A percentile compares a stretch with the other conserved stretches of the same genome.
Conservation (phyloP, 495 filamentous ascomycete species). For the Tuber borchii region DNA sequence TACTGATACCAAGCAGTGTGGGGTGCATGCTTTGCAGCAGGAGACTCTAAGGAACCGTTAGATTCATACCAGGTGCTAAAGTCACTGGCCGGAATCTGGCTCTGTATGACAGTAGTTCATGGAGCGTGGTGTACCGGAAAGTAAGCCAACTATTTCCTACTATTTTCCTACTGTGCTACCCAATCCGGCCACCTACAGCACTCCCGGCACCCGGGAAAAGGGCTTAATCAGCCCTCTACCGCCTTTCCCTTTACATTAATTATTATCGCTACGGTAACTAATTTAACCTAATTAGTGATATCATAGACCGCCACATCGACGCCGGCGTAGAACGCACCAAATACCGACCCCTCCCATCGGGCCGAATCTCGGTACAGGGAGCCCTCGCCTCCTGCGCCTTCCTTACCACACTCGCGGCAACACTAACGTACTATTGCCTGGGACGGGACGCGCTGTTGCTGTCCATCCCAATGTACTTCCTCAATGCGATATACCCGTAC, state of each 20-base stretch:
- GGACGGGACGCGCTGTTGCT: not conserved
- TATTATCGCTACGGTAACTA: not conserved
- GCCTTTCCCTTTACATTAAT: not conserved
- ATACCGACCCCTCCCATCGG: conserved; percentile 7
- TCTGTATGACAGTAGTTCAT: conserved; percentile 6
- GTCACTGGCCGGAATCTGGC: conserved; percentile 1
- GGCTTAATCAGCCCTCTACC: not conserved
- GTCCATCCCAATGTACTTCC: conserved; percentile 4
- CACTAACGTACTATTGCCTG: not conserved
- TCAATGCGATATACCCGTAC: conserved; percentile 2
- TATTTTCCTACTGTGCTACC: not conserved
- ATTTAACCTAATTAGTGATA: conserved; percentile 3
- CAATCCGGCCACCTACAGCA: not conserved
- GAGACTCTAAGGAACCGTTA: not conserved
- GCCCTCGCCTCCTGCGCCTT: conserved; percentile 4
- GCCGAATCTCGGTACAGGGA: not conserved
- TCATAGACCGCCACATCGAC: conserved; percentile 4
- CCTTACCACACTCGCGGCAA: not conserved
- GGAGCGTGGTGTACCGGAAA: conserved; percentile 5
- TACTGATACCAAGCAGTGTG: not conserved
- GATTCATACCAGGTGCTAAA: not conserved
- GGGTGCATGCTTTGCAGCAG: conserved; percentile 6
- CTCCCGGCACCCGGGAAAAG: not conserved
- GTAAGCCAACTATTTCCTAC: not conserved
- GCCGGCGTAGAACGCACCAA: conserved; percentile 6